These are phyloP conservation scores for Trichocomaceae sp. DNA, from an alignment of 2,329 filamentous ascomycete species.

Conservation along the genomic window DNA sequence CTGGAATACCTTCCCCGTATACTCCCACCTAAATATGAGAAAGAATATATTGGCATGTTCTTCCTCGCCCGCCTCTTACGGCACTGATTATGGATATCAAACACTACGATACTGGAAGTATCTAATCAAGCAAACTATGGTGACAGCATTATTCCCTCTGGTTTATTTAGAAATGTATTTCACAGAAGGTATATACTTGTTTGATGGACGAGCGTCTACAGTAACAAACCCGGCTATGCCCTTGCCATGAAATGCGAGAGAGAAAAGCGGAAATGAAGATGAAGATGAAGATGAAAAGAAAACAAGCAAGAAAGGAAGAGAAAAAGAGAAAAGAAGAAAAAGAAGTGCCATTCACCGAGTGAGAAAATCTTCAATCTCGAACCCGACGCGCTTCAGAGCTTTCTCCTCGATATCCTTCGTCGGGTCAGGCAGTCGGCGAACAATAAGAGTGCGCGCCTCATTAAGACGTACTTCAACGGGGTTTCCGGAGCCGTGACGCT, in stretches of 20 bases:
- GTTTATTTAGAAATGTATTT: too few species aligned
- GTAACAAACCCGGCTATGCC: background rate
- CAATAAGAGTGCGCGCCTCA: slow-evolving; percentile 46
- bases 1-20: too few species aligned
- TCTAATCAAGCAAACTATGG: too few species aligned
- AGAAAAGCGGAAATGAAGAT: background rate
- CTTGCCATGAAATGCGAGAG: background rate
- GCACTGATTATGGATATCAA: too few species aligned
- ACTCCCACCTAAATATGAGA: too few species aligned
- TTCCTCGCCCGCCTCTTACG: too few species aligned
- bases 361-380: slow-evolving; percentile 75
- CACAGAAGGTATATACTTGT: background rate
- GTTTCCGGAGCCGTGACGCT: slow-evolving; percentile 32
- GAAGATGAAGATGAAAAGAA: background rate
- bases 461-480: slow-evolving; percentile 52
- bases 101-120: too few species aligned
- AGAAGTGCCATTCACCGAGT: slow-evolving; percentile 33
- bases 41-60: too few species aligned
- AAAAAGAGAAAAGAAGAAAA: background rate
- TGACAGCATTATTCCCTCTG: too few species aligned
- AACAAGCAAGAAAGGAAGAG: background rate
- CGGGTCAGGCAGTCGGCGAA: slow-evolving; percentile 40
- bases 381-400: slow-evolving; percentile 67
- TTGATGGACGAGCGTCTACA: background rate
- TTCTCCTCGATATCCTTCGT: slow-evolving; percentile 54